Evolutionary conservation across 495 filamentous ascomycete species (phyloP), one percentile per base, ranked within the genome.

Genomic region (Penicillium malachiteum): DNA sequence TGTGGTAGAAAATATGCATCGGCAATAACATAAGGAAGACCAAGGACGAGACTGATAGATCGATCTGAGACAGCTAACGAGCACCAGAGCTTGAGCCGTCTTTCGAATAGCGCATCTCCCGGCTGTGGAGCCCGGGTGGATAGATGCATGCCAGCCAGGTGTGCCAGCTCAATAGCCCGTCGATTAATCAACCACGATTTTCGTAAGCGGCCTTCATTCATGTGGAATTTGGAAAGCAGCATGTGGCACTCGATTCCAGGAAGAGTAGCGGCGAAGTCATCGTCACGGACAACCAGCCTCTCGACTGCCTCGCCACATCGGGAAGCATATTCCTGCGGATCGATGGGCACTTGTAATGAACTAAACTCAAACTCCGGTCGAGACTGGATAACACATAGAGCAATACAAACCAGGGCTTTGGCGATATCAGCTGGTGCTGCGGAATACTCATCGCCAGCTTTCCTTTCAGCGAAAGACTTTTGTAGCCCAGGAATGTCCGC

Each of bases 181-280:
- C 80, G 73, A 26, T 59, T 67, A 11, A 62, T 52, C 7, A 82
- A 64, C 81, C 81, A 84, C 1, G 75, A 68, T 62, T 75, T 71
- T 16, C 81, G 77, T 33, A 79, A 70, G 14, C 74, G 75, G n/a
- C 81, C 81, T 17, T 75, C 69, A 44, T 80, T 76, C 26, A 72
- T 50, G 50, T 80, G 72, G 38, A 68, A 71, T 49, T 81, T 83
- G 9, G 70, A 66, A 14, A 73, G 64, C 5, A 84, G 56, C 41
- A 76, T 54, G 37, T 80, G 66, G 52, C 71, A 78, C 59, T 82
- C 79, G 40, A 84, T 70, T 7, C 78, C 79, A 33, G 81, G 76
- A 0, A 82, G 55, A 0, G 75, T 81, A 3, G 67, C 70, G 6
- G 71, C 66, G 50, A 76, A 70, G 39, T 79, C 76, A 52, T 82